Base-by-base conservation (phyloP, 257 asterid species). In the Primulina huaijiensis region DNA sequence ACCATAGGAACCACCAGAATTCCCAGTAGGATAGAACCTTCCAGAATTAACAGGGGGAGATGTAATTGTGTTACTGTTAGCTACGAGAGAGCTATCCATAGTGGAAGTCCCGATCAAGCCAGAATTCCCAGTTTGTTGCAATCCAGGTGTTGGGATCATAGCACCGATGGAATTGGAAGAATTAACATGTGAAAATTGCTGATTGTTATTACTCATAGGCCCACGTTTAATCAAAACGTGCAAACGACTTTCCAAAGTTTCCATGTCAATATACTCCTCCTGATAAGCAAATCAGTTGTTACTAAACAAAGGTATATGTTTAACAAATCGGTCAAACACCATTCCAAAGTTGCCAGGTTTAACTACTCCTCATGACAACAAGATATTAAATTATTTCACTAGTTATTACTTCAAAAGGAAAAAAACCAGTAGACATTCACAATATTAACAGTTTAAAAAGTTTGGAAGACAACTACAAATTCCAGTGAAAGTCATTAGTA, bases 111-210 rank as follows among this genome's bases (percentile, higher is more conserved):
- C 90, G 65, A 74, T 77, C 58, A 79, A 68, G 78, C 73, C 82
- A 30, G 95, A 69, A 74, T 82, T 84, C 68, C 88, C 96, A 75
- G 80, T 78, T 82, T 86, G 99, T 65, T 88, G 86, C 86, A 92
- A 76, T 66, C 99, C 97, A 75, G 99, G 98, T 50, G 99, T 89
- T 72, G 99, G 99, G 69, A 94, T 94, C 99, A 94, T 94, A 52
- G 98, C 82, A 74, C 99, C 93, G 79, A 86, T 64, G 60, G 98
- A 82, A 69, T 89, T 75, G 62, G 97, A 89, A 23, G 97, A 77
- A 88, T 76, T 91, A 64, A 81, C 85, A 77, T 89, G 96, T 68
- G 96, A 84, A 74, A 82, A 81, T 78, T 88, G 95, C 71, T 88
- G 92, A 68, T 70, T 82, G 50, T 80, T 86, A 78, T 81, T 89